Percentiles rank a stretch among this genome's conserved stretches.
These are phyloP conservation scores for Ascodesmis nigricans DNA, from an alignment of 495 filamentous ascomycete genomes.

Conservation along the genomic window DNA sequence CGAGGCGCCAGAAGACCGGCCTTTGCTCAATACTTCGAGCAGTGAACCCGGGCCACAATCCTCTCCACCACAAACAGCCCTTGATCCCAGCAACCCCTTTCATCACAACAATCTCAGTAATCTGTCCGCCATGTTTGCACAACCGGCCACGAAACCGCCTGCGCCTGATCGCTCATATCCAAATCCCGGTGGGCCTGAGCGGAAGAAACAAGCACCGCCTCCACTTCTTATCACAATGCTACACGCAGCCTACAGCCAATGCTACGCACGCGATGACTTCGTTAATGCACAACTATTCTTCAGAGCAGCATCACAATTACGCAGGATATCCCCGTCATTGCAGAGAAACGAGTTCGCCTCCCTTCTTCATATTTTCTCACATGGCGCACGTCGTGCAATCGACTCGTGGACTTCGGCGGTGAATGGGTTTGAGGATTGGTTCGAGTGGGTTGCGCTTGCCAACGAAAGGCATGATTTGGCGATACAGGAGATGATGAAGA, in stretches of 20 bases:
- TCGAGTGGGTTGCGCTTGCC: conserved; percentile 51
- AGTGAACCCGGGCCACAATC: background rate
- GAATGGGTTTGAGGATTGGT: conserved; percentile 53
- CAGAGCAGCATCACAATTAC: conserved; percentile 42
- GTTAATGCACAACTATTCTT: conserved; percentile 48
- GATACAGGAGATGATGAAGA: conserved; percentile 44
- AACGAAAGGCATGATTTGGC: conserved; percentile 44
- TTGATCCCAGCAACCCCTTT: conserved; percentile 22
- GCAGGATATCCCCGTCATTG: conserved; percentile 38
- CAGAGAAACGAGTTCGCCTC: conserved; percentile 42
- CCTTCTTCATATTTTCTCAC: conserved; percentile 47
- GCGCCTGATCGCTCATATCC: conserved; percentile 17
- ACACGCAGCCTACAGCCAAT: conserved; percentile 42
- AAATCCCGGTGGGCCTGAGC: too few species aligned
- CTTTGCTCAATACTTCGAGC: conserved; percentile 7
- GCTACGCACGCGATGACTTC: conserved; percentile 44
- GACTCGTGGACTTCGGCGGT: conserved; percentile 41
- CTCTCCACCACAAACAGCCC: conserved; percentile 11
- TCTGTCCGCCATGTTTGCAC: conserved; percentile 20
- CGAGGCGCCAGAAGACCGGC: conserved; percentile 15
- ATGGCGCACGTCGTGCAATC: conserved; percentile 44
- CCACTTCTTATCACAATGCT: conserved; percentile 44
- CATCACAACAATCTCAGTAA: conserved; percentile 18
- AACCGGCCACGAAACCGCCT: conserved; percentile 17
- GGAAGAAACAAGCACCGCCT: conserved; percentile 22